Conservation (phyloP, 495 filamentous ascomycete species). For the Baudoinia panamericana region DNA sequence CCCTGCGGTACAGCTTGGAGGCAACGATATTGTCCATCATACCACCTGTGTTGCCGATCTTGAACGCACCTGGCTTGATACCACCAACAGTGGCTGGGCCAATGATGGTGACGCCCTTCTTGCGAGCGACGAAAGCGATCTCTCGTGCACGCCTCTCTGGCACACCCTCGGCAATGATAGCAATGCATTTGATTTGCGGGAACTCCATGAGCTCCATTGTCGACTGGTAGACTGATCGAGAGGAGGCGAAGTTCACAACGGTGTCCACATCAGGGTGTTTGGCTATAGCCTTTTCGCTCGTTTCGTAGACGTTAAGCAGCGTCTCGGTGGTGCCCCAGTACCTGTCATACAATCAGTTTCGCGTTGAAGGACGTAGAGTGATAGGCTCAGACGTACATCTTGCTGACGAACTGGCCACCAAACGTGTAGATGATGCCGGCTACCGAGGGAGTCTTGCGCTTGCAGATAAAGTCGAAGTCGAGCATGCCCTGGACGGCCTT, state of each 20-base stretch:
- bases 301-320: slow-evolving; percentile 94
- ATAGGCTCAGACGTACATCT: slow-evolving; percentile 68
- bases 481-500: slow-evolving; percentile 99
- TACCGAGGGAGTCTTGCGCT: slow-evolving; percentile 87
- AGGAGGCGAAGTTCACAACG: slow-evolving; percentile 98
- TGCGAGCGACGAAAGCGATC: slow-evolving; percentile 84
- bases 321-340: slow-evolving; percentile 99
- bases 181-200: slow-evolving; percentile 94
- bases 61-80: slow-evolving; percentile 97
- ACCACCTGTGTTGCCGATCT: slow-evolving; percentile 99
- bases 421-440: slow-evolving; percentile 99
- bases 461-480: slow-evolving; percentile 99
- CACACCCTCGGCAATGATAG: slow-evolving; percentile 98
- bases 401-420: slow-evolving; percentile 98
- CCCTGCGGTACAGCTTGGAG: slow-evolving; percentile 98
- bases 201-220: slow-evolving; percentile 97
- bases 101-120: slow-evolving; percentile 99
- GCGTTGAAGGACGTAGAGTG: background rate
- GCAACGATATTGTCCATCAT: slow-evolving; percentile 99
- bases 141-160: slow-evolving; percentile 97
- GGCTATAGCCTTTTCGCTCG: slow-evolving; percentile 80
- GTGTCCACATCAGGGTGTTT: slow-evolving; percentile 97
- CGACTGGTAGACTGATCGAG: slow-evolving; percentile 91
- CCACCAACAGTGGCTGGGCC: slow-evolving; percentile 96
- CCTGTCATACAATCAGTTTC: slow-evolving; percentile 28